phyloP scores from a whole-genome alignment of 2,329 filamentous ascomycete species.

The Byssothecium circinans region DNA sequence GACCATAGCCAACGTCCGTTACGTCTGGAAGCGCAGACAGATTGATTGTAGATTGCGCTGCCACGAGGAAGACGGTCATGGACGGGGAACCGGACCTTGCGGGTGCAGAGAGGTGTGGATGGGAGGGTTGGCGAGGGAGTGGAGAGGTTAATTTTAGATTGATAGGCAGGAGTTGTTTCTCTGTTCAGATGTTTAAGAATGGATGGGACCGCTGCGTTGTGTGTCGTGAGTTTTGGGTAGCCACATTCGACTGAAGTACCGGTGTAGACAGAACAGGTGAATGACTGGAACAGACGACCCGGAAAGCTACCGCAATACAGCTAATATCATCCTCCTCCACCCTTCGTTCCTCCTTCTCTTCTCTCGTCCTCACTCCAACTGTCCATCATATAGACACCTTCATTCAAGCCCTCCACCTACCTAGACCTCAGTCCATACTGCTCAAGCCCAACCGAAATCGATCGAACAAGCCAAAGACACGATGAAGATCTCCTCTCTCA shows the following conservation, averaged over 20 bases:
- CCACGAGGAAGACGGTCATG: conserved; percentile 1
- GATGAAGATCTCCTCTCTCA: conserved; percentile 31
- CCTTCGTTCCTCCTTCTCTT: too few relatives aligned
- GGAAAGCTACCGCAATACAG: too few relatives aligned
- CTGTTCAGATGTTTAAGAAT: conserved; percentile 5
- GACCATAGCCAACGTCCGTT: not conserved
- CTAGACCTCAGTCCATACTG: too few relatives aligned
- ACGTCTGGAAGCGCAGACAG: conserved; percentile 7
- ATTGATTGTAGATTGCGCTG: conserved; percentile 5
- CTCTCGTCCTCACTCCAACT: too few relatives aligned
- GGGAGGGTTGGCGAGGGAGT: not conserved
- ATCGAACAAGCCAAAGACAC: not conserved
- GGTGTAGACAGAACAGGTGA: too few relatives aligned
- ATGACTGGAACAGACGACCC: too few relatives aligned
- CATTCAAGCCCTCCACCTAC: too few relatives aligned
- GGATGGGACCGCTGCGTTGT: not conserved
- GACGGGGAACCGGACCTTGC: conserved; percentile 8
- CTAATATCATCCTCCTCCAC: too few relatives aligned
- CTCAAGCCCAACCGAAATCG: not conserved
- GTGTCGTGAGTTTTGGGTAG: not conserved
- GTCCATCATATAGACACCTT: too few relatives aligned
- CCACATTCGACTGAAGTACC: too few relatives aligned
- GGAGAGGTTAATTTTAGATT: conserved; percentile 7
- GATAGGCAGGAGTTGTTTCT: conserved; percentile 5
- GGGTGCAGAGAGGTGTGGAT: not conserved